Evolutionary conservation across 768 basidiomycete species (phyloP), one percentile per base, ranked within the genome.

Genomic region (Hysterangium stoloniferum): DNA sequence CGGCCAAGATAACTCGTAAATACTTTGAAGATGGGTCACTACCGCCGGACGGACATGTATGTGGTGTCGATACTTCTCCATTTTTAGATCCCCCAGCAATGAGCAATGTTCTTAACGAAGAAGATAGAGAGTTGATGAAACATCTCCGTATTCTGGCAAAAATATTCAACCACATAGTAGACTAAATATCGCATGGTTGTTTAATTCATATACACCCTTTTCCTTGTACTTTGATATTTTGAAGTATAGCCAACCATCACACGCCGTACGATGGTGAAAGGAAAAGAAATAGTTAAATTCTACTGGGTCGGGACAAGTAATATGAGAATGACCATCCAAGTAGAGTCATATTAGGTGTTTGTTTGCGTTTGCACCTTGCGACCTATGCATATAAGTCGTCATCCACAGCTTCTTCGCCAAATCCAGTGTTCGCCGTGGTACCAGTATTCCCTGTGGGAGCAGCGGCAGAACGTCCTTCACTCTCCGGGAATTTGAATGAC

Each of bases 401-500:
- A 60, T 95, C 93, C 51, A 79, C 82, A 7, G 80, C 71, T 57
- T 96, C 92, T 54, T 94, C 90, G 31, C 81, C 75, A 71, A 92
- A 92, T 20, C 81, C 85, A 31, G 84, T 70, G 54, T 92, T 91
- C 17, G 52, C 48, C 20, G 45, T 32, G 27, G 41, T 29, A 45
- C 79, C 78, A 4, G 75, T 59, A 15, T 69, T 65, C n/a, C 75
- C 66, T 6, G 74, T 68, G 9, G 70, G 69, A 32, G 66, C 63
- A 44, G 58, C 45, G 7, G 50, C 31, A 33, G 68, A 59, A 13
- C 62, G 64, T 50, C 62, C 70, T 11, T 62, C 67, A 45, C 79
- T 76, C 59, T 94, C 94, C 27, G 96, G 96, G 92, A 99, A 99
- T 76, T 90, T 94, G 83, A 99, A 99, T 66, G 81, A 86, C 70